Conservation (phyloP, 345 rosid species). For the Acer negundo region DNA sequence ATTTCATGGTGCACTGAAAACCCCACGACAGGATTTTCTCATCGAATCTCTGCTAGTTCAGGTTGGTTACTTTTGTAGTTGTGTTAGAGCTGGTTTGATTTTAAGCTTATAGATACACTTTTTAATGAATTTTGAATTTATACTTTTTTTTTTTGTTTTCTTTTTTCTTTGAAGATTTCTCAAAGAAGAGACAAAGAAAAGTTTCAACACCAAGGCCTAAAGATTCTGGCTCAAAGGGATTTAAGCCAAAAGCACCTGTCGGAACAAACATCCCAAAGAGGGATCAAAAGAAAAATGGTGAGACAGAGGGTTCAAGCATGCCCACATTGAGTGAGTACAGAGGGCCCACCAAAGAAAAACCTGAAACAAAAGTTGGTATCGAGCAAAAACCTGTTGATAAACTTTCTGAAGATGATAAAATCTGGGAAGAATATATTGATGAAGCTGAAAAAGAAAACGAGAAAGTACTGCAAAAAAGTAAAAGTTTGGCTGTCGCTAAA, state of each 20-base stretch:
- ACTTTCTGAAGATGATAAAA: slow-evolving; percentile 21
- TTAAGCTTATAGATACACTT: slow-evolving; percentile 2
- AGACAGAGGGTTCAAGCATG: slow-evolving; percentile 38
- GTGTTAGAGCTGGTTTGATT: neutral
- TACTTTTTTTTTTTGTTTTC: neutral
- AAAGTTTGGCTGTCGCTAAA: slow-evolving; percentile 15
- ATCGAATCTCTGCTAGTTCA: slow-evolving; percentile 54
- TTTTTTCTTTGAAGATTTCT: slow-evolving; percentile 53
- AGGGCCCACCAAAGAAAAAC: slow-evolving; percentile 22
- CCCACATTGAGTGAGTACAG: slow-evolving; percentile 24
- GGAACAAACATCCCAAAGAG: slow-evolving; percentile 51
- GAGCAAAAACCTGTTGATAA: slow-evolving; percentile 39
- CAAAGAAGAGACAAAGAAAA: slow-evolving; percentile 60
- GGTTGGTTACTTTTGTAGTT: slow-evolving; percentile 37
- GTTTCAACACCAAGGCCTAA: slow-evolving; percentile 44
- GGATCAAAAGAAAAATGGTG: slow-evolving; percentile 40
- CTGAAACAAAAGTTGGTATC: slow-evolving; percentile 29
- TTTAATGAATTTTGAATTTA: slow-evolving; percentile 2
- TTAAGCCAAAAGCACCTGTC: slow-evolving; percentile 42
- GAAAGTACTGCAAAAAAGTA: slow-evolving; percentile 19
- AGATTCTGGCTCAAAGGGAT: slow-evolving; percentile 54
- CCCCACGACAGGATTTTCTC: slow-evolving; percentile 39
- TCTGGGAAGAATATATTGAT: slow-evolving; percentile 29
- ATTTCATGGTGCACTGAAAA: slow-evolving; percentile 40
- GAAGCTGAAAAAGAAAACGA: slow-evolving; percentile 23